Evolutionary conservation across 139 green algal genomes (phyloP).

Genomic region (Klebsormidium nitens): DNA sequence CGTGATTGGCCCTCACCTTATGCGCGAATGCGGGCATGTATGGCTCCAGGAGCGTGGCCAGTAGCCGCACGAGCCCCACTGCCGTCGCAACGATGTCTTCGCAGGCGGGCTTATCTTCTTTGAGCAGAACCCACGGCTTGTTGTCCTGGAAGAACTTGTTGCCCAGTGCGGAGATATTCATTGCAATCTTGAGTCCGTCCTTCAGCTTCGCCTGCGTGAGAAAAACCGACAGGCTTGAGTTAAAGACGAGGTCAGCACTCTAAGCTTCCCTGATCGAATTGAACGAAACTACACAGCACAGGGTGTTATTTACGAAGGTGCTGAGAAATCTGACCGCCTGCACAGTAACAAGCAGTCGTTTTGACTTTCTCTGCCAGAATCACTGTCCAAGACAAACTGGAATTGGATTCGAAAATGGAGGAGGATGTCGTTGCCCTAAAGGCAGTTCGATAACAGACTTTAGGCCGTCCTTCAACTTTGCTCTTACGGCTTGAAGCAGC

Average conservation of each 20-base stretch:
- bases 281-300: too few relatives aligned
- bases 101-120: conserved; percentile 41
- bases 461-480: too few relatives aligned
- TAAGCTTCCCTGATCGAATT: not conserved
- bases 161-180: conserved; percentile 62
- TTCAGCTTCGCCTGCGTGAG: conserved; percentile 37
- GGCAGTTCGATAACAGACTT: too few relatives aligned
- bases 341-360: too few relatives aligned
- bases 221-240: not conserved
- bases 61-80: conserved; percentile 70
- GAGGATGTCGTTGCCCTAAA: too few relatives aligned
- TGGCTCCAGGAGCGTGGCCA: conserved; percentile 76
- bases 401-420: too few relatives aligned
- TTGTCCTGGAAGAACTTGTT: conserved; percentile 73
- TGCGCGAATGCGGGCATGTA: conserved; percentile 83
- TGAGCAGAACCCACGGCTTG: conserved; percentile 56
- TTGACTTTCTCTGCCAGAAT: too few relatives aligned
- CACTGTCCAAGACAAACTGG: too few relatives aligned
- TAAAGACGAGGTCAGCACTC: not conserved
- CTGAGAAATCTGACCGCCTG: too few relatives aligned
- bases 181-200: conserved; percentile 43
- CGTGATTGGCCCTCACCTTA: conserved; percentile 38
- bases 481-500: too few relatives aligned
- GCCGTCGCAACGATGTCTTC: conserved; percentile 50
- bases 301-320: too few relatives aligned